Percentiles rank a stretch among this genome's conserved stretches.
phyloP scores from a whole-genome alignment of 2,329 filamentous ascomycete genomes.

The Colletotrichum trifolii region DNA sequence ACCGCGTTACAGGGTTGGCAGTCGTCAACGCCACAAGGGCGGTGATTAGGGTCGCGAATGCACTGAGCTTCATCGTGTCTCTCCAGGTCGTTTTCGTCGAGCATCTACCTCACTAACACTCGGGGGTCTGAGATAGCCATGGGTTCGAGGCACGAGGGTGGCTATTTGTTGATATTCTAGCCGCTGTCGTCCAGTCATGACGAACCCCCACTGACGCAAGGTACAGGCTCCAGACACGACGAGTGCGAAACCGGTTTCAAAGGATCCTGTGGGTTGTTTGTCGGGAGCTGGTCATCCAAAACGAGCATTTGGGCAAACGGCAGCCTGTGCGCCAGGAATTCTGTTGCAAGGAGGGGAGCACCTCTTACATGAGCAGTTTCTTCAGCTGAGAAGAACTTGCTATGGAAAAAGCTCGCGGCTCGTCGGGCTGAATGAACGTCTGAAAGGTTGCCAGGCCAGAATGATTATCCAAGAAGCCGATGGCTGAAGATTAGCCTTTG shows the following conservation, averaged over 20 bases:
- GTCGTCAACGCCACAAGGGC: slow-evolving; percentile 28
- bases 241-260: slow-evolving; percentile 37
- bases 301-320: slow-evolving; percentile 31
- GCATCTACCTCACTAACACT: slow-evolving; percentile 21
- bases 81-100: slow-evolving; percentile 16
- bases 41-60: slow-evolving; percentile 24
- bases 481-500: slow-evolving; percentile 31
- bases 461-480: slow-evolving; percentile 19
- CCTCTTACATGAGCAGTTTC: slow-evolving; percentile 32
- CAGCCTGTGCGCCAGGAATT: slow-evolving; percentile 33
- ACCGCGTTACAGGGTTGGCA: slow-evolving; percentile 31
- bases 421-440: slow-evolving; percentile 4
- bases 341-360: slow-evolving; percentile 21
- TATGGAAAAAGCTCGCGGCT: slow-evolving; percentile 7
- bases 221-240: slow-evolving; percentile 23
- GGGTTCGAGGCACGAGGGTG: slow-evolving; percentile 22
- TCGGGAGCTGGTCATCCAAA: slow-evolving; percentile 32
- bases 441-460: slow-evolving; percentile 6
- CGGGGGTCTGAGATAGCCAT: slow-evolving; percentile 2
- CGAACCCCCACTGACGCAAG: slow-evolving; percentile 25
- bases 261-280: slow-evolving; percentile 24
- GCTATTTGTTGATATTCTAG: slow-evolving; percentile 34
- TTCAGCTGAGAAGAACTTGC: neutral
- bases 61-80: slow-evolving; percentile 36
- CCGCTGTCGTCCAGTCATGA: slow-evolving; percentile 30